Evolutionary conservation across 345 rosid species (phyloP), one percentile per base, ranked within the genome.

Genomic region (Boechera retrofracta): DNA sequence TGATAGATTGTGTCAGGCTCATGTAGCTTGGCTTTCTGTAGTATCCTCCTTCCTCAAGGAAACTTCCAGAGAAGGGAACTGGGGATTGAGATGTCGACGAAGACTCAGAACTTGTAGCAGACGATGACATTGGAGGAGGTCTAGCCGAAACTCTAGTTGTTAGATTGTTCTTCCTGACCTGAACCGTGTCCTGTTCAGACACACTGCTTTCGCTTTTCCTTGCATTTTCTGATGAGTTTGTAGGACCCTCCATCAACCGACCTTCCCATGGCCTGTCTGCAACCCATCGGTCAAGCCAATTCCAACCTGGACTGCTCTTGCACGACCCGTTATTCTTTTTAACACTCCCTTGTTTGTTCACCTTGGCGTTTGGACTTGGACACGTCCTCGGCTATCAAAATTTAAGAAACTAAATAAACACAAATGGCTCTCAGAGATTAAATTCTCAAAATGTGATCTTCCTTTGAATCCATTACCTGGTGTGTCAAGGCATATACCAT

Each of bases 281-380:
- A 89, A 87, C 84, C 97, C 98, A 91, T n/a, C 86, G 64, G 10
- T 94, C 93, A 38, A 91, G 83, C 97, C 97, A 90, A 71, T 82
- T 85, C 87, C 89, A 85, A 33, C 83, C 89, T 5, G 84, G 80
- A 78, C 81, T 82, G 75, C 80, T 84, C 75, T 84, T 85, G 15
- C 83, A 83, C 15, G 67, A 63, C 68, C 72, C 72, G 1, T 83
- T 79, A 71, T 75, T 68, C 87, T 82, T 89, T 26, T 78, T 55
- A 18, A 88, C 16, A n/a, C 78, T 72, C 21, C 85, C 82, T 58
- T 73, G 75, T 75, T 85, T 89, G 79, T 42, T 83, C 10, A 39
- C 79, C 73, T 88, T 85, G 12, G 66, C 52, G 44, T 10, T 41
- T 1, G 95, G 93, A 69, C 95, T 89, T 3, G 88, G 82, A 74